These are phyloP conservation scores for Tremellales sp. DNA, from an alignment of 1,284 basidiomycete genomes.

Conservation along the genomic window DNA sequence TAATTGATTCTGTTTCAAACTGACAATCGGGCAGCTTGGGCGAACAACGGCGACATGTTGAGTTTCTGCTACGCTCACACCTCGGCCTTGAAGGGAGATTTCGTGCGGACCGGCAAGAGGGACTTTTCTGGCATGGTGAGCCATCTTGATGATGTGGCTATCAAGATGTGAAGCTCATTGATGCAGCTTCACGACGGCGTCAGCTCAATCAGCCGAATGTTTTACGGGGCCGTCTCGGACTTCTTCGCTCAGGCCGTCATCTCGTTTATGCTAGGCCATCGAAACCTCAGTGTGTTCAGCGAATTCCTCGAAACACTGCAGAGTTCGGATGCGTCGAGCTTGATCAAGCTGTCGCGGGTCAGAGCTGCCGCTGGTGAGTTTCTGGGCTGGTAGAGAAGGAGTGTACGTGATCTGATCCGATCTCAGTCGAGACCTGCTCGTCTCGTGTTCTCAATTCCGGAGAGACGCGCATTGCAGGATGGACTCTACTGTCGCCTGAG, in stretches of 20 bases:
- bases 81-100: constrained; percentile 82
- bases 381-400: neutral
- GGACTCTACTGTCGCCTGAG: constrained; percentile 86
- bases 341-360: constrained; percentile 80
- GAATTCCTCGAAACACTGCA: constrained; percentile 83
- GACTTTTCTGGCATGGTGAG: constrained; percentile 82
- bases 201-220: constrained; percentile 75
- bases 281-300: constrained; percentile 77
- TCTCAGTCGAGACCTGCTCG: constrained; percentile 68
- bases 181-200: constrained; percentile 69
- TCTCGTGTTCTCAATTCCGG: constrained; percentile 75
- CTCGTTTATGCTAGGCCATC: constrained; percentile 81
- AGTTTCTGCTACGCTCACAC: constrained; percentile 56
- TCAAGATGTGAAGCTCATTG: constrained; percentile 1
- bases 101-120: constrained; percentile 90
- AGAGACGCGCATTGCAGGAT: constrained; percentile 75
- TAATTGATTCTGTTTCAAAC: constrained; percentile 4
- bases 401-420: constrained; percentile 8
- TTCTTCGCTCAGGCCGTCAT: constrained; percentile 96
- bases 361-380: constrained; percentile 71
- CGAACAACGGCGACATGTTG: constrained; percentile 51
- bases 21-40: constrained; percentile 89
- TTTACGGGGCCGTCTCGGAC: constrained; percentile 65
- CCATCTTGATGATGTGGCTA: neutral
- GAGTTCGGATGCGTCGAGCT: constrained; percentile 81